Evolutionary conservation across 495 filamentous ascomycete genomes (phyloP).

Genomic region (Penicillium canescens): DNA sequence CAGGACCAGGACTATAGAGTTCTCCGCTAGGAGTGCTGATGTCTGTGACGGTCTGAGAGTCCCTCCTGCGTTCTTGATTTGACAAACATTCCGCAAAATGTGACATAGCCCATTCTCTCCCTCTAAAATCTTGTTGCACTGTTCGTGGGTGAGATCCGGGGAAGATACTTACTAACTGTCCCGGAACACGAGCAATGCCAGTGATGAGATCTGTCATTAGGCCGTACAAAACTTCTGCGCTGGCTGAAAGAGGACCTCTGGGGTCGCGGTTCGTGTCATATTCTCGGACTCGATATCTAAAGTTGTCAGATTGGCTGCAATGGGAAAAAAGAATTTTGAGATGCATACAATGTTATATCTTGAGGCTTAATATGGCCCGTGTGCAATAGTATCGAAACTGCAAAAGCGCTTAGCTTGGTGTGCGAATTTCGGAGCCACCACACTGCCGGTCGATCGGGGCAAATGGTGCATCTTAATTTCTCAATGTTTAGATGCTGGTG

Average conservation of each 20-base stretch:
- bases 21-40: no score
- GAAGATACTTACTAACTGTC: no score
- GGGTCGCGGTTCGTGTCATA: conserved; percentile 73
- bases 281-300: conserved; percentile 64
- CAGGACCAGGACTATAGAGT: no score
- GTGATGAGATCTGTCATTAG: conserved; percentile 73
- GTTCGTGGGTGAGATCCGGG: no score
- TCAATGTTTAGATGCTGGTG: conserved; percentile 65
- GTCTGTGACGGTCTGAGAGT: no score
- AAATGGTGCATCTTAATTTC: conserved; percentile 60
- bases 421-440: conserved; percentile 68
- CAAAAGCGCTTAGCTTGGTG: conserved; percentile 67
- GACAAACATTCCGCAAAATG: no score
- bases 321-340: background rate
- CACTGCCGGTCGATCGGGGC: conserved; percentile 63
- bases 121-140: no score
- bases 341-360: conserved; percentile 62
- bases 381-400: conserved; percentile 63
- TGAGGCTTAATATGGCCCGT: conserved; percentile 61
- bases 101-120: no score
- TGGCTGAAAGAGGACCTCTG: conserved; percentile 59
- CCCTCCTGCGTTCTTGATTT: no score
- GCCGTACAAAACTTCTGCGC: conserved; percentile 74
- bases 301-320: conserved; percentile 22
- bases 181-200: conserved; percentile 37